Percentiles rank a stretch among this genome's conserved stretches.
phyloP scores from a whole-genome alignment of 306 rosid genomes.

The Betula pendula region DNA sequence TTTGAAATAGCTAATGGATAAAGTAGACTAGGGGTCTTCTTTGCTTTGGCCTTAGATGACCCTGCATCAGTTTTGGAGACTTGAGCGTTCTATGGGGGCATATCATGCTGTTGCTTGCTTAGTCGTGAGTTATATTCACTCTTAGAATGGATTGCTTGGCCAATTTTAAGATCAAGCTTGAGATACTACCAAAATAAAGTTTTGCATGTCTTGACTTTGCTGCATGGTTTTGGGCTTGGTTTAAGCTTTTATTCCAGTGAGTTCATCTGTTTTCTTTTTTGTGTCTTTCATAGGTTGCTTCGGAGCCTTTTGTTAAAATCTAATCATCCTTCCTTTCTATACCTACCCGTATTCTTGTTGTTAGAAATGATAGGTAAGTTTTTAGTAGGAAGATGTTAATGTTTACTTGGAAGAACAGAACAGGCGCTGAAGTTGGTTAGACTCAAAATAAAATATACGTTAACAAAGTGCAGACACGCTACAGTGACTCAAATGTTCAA shows the following conservation, averaged over 20 bases:
- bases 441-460: no score
- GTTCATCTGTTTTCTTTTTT: background rate
- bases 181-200: background rate
- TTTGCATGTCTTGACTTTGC: background rate
- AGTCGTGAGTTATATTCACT: background rate
- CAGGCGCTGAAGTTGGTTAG: background rate
- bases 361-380: background rate
- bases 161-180: background rate
- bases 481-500: background rate
- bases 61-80: background rate
- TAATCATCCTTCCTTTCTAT: background rate
- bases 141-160: background rate
- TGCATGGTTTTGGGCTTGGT: background rate
- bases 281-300: background rate
- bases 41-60: no score
- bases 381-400: background rate
- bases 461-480: background rate
- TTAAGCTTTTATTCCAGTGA: background rate
- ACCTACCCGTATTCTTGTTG: background rate
- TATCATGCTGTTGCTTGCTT: background rate
- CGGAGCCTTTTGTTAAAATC: background rate
- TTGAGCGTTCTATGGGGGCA: background rate
- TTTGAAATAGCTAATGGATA: no score
- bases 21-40: no score
- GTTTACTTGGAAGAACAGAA: background rate